Percentiles rank a stretch among this genome's conserved stretches.
These are phyloP conservation scores for Ailanthus altissimus DNA, from an alignment of 345 rosid genomes.

Conservation along the genomic window DNA sequence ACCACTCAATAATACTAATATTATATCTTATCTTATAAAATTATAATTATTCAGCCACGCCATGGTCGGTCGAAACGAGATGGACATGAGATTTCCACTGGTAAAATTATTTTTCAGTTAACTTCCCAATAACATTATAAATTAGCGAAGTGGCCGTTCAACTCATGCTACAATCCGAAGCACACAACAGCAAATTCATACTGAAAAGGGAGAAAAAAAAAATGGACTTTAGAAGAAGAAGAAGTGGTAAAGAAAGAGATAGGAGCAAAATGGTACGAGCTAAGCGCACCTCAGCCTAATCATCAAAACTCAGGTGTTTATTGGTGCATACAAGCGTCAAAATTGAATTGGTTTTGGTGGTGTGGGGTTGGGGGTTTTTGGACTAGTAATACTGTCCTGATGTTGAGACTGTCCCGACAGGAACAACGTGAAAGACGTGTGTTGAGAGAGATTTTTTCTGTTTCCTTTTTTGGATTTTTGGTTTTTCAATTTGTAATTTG, in stretches of 20 bases:
- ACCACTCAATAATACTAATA: not conserved
- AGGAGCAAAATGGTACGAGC: slow-evolving; percentile 1
- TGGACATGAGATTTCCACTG: no score
- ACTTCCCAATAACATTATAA: not conserved
- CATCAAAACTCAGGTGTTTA: not conserved
- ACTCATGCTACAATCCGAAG: not conserved
- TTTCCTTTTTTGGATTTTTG: not conserved
- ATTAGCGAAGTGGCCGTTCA: not conserved
- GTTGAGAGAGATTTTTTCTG: not conserved
- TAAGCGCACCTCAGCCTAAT: not conserved
- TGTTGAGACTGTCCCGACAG: slow-evolving; percentile 23
- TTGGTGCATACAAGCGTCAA: slow-evolving; percentile 22
- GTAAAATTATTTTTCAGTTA: no score
- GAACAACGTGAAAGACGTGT: slow-evolving; percentile 43
- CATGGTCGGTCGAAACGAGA: no score
- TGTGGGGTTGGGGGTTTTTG: not conserved
- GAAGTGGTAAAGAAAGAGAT: slow-evolving; percentile 7
- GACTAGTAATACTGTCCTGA: not conserved
- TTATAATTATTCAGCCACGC: not conserved
- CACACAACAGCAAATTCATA: not conserved
- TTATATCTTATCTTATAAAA: not conserved
- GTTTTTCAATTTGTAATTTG: not conserved
- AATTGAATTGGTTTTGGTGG: not conserved
- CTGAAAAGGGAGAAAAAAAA: not conserved
- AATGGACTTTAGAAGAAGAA: not conserved